Base-by-base conservation (phyloP, 208 protist genomes). In the Trypanosoma avium region DNA sequence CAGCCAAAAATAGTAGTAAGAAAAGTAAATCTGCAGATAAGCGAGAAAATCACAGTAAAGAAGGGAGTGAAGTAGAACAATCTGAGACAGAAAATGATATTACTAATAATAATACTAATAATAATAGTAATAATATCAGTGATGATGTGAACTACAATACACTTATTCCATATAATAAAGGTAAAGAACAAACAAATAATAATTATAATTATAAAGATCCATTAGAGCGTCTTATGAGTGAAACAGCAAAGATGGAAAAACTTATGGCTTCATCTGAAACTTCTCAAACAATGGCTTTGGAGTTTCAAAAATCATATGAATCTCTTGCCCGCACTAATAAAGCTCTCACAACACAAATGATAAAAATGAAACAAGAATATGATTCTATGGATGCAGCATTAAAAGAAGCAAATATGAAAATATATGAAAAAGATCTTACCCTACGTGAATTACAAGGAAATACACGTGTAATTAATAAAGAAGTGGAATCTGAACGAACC, bases 231-330 rank as follows among this genome's bases (percentile, higher is more conserved):
- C 36, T 72, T 10, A 64, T 66, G 45, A n/a, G 45, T 13, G 66
- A 72, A 24, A 72, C 54, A 9, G 29, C 29, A 8, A n/a, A 9
- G 0, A 26, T 72, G 17, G 48, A 72, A 22, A n/a, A 56, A 26
- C 49, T 61, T 38, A 55, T 64, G 53, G 56, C 36, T 10, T 56
- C 57, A 7, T 46, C 58, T 53, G 66, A 47, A 5, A 59, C 47
- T 19, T 73, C 59, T 1, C 47, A 65, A 27, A 33, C 55, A 35
- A 60, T 73, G 47, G 59, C 67, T 19, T 27, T 60, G 15, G 58
- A 67, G 35, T 73, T 73, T 58, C 67, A 73, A 38, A 47, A 49
- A 24, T 58, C 53, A 26, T 73, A 53, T 24, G 67, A 73, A 22
- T 57, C 57, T 10, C 38, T 73, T 12, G 4, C 48, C 2, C 67